These are phyloP conservation scores for Fraxinus paxiana DNA, from an alignment of 305 asterid genomes.

Conservation along the genomic window DNA sequence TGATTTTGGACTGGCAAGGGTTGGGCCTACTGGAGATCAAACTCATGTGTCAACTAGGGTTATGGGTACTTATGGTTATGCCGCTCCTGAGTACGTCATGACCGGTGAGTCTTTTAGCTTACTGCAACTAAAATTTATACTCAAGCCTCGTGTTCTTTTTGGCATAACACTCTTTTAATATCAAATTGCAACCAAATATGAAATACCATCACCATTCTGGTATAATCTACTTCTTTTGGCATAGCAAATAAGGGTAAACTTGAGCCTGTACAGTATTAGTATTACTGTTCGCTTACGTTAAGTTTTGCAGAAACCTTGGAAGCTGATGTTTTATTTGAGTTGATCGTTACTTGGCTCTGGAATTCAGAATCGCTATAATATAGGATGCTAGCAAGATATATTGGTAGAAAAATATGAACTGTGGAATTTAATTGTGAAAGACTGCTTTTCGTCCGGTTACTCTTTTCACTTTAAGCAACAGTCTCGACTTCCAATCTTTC, in stretches of 20 bases:
- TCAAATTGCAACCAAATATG: not conserved
- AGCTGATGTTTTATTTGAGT: not conserved
- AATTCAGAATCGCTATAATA: not conserved
- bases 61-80: slow-evolving; percentile 95
- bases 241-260: not conserved
- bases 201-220: not conserved
- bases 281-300: not conserved
- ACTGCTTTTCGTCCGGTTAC: not conserved
- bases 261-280: not conserved
- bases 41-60: slow-evolving; percentile 94
- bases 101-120: slow-evolving; percentile 56
- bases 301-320: not conserved
- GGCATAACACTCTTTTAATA: not conserved
- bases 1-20: slow-evolving; percentile 87
- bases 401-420: not conserved
- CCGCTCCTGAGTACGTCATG: slow-evolving; percentile 97
- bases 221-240: not conserved
- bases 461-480: not conserved
- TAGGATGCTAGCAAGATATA: not conserved
- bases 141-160: not conserved
- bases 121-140: slow-evolving; percentile 6
- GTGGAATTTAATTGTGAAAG: not conserved
- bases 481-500: not conserved
- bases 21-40: slow-evolving; percentile 92
- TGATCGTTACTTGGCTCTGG: not conserved